Base-by-base conservation (phyloP, 2,329 filamentous ascomycete genomes). In the Penicillium sp. region DNA sequence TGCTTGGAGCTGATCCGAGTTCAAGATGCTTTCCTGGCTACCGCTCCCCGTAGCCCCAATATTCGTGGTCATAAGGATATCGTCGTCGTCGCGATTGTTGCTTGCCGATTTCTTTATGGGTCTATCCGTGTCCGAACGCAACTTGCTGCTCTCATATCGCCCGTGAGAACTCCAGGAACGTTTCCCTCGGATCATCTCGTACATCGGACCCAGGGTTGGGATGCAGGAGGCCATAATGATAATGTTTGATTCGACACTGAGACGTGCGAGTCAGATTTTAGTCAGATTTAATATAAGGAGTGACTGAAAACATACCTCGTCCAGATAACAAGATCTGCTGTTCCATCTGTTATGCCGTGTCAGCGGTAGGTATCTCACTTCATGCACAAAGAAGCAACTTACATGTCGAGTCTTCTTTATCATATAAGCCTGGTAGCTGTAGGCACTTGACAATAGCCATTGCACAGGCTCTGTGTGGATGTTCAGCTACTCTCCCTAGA, bases 211-310 rank as follows among this genome's bases (percentile, higher is more conserved):
- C 1, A 69, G 56, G 29, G 62, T 67, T 8, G 66, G 66, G 34
- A 69, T 68, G 55, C 66, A 68, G 4, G 64, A 61, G 10, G 65
- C 65, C 40, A 69, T 63, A 39, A 69, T 63, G 53, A 67, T 56
- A 32, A 62, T 55, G 48, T 67, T 63, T 10, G 59, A 61, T 56
- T 69, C 66, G 45, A 69, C 54, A 39, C 62, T 62, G 17, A 15
- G 3, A 35, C 19, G 49, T 15, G 6, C 6, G 10, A n/a, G 7
- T 19, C 24, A 22, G 6, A 9, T 15, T 3, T 43, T 5, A 34
- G 31, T n/a, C 13, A 24, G n/a, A 24, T 21, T 15, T 3, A 12
- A 13, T 33, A 8, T 12, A 29, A 29, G 4, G n/a, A 7, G 2
- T 7, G 13, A 12, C 10, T 34, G 31, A 6, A 29, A 38, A 31